A percentile compares a stretch with the other conserved stretches of the same genome.
phyloP scores from a whole-genome alignment of 192 early-diverging fungal species.

The Backusella tarrabulga region DNA sequence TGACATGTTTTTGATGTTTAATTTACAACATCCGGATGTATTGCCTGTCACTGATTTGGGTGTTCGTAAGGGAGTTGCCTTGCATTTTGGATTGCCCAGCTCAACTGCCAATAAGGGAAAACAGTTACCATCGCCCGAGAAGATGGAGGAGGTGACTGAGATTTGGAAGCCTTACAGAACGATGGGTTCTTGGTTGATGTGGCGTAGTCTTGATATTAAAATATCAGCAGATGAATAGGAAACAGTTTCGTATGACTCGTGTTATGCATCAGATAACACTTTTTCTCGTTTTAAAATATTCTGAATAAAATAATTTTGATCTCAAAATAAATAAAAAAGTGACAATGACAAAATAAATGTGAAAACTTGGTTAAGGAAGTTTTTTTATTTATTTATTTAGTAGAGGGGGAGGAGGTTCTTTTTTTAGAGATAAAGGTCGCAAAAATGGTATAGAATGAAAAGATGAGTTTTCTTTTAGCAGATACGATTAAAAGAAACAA shows the following conservation, averaged over 20 bases:
- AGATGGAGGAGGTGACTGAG: slow-evolving; percentile 54
- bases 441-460: neutral
- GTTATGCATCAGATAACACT: too few species aligned
- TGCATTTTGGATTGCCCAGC: slow-evolving; percentile 52
- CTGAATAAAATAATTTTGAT: too few species aligned
- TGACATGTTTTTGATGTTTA: slow-evolving; percentile 71
- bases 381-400: too few species aligned
- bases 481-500: neutral
- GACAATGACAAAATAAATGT: too few species aligned
- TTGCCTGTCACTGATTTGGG: slow-evolving; percentile 65
- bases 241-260: neutral
- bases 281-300: too few species aligned
- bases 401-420: neutral
- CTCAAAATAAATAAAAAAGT: neutral
- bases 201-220: slow-evolving; percentile 33
- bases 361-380: too few species aligned
- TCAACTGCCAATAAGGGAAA: slow-evolving; percentile 7
- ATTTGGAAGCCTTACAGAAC: slow-evolving; percentile 67
- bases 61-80: slow-evolving; percentile 61
- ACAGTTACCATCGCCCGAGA: slow-evolving; percentile 25
- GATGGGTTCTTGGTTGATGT: slow-evolving; percentile 68
- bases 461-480: neutral
- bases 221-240: neutral
- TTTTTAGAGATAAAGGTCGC: neutral
- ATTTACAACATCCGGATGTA: slow-evolving; percentile 66